Evolutionary conservation across 1,139 yeast genomes (phyloP).

Genomic region (Hyphopichia fennica): DNA sequence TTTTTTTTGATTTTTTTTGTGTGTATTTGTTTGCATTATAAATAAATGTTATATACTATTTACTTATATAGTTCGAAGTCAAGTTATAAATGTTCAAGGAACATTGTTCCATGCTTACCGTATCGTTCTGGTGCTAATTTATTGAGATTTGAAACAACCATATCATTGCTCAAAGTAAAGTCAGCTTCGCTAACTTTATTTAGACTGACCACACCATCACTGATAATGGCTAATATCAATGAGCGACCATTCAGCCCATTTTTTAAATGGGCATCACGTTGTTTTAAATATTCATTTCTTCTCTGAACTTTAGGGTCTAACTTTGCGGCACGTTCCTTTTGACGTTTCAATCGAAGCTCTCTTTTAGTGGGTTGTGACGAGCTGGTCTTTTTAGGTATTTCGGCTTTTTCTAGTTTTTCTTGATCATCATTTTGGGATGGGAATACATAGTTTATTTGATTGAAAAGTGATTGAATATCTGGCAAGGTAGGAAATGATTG

Average conservation of each 20-base stretch:
- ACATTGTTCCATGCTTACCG: slow-evolving; percentile 18
- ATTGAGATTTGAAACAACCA: slow-evolving; percentile 10
- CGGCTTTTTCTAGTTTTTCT: slow-evolving; percentile 11
- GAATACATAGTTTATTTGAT: slow-evolving; percentile 15
- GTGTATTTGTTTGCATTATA: too few relatives aligned
- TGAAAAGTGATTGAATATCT: slow-evolving; percentile 34
- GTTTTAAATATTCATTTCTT: slow-evolving; percentile 25
- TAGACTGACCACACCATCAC: slow-evolving; percentile 72
- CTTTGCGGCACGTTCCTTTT: slow-evolving; percentile 26
- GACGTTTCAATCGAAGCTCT: slow-evolving; percentile 20
- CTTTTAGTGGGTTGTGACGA: slow-evolving; percentile 14
- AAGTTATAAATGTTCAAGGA: slow-evolving; percentile 9
- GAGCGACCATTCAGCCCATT: slow-evolving; percentile 47
- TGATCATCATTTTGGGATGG: slow-evolving; percentile 4
- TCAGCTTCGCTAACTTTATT: slow-evolving; percentile 58
- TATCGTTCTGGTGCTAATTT: slow-evolving; percentile 11
- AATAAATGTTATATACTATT: not conserved
- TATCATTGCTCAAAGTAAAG: slow-evolving; percentile 44
- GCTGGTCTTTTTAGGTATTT: slow-evolving; percentile 13
- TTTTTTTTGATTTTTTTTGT: too few relatives aligned
- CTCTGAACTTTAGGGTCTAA: slow-evolving; percentile 23
- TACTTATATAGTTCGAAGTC: too few relatives aligned
- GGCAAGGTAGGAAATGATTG: slow-evolving; percentile 53
- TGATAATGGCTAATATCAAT: slow-evolving; percentile 64
- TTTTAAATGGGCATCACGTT: slow-evolving; percentile 28